phyloP scores from a whole-genome alignment of 768 basidiomycete genomes.

The Suillus sp. region DNA sequence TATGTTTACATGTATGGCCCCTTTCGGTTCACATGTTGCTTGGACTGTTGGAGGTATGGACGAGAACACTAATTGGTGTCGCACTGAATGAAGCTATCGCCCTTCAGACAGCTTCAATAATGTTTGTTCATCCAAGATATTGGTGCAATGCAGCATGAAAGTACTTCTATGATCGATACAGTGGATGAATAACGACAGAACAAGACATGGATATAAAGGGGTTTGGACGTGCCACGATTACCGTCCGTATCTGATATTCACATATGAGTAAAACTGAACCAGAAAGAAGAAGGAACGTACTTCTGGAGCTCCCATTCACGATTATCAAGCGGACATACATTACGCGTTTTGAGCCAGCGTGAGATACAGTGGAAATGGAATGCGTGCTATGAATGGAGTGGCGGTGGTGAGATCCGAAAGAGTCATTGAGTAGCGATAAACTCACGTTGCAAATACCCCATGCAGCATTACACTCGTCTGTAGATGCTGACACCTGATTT shows the following conservation, averaged over 20 bases:
- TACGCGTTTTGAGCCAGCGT: constrained; percentile 97
- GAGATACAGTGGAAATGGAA: constrained; percentile 99
- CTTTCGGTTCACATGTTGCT: not conserved
- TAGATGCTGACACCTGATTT: constrained; percentile 95
- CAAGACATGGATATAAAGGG: not conserved
- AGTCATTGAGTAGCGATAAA: not conserved
- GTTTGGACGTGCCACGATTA: not conserved
- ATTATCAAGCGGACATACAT: constrained; percentile 94
- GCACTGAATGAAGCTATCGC: not conserved
- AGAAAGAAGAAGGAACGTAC: constrained; percentile 46
- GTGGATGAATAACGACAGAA: constrained; percentile 1
- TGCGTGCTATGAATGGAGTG: constrained; percentile 66
- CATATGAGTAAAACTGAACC: not conserved
- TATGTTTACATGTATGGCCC: not conserved
- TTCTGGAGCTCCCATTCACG: constrained; percentile 97
- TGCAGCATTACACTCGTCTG: constrained; percentile 96
- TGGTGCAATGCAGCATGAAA: not conserved
- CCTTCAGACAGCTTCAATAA: not conserved
- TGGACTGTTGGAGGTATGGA: not conserved
- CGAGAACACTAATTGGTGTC: not conserved
- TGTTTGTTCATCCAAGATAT: not conserved
- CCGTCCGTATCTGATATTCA: constrained; percentile 3
- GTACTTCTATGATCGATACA: not conserved
- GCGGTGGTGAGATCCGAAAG: not conserved
- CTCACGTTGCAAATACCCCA: constrained; percentile 98